Conservation (phyloP, 768 basidiomycete species). For the Rossbeevera mucosa region DNA sequence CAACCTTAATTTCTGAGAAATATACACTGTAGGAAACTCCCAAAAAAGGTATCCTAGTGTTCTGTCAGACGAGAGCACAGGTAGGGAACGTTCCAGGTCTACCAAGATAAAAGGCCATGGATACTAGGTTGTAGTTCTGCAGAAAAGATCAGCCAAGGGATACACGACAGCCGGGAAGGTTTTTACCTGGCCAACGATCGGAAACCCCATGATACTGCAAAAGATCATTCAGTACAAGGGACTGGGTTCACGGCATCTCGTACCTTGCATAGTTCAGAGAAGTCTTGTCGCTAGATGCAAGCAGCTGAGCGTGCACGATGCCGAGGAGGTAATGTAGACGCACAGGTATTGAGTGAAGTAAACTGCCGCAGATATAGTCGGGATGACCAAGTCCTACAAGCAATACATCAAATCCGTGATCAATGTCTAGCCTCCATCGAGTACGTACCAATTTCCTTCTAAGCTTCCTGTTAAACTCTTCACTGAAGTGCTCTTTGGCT, state of each 20-base stretch:
- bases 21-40: constrained; percentile 65
- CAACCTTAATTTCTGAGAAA: constrained; percentile 54
- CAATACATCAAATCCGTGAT: background rate
- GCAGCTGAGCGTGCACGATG: constrained; percentile 1
- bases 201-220: constrained; percentile 58
- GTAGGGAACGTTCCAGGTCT: background rate
- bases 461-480: constrained; percentile 55
- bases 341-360: constrained; percentile 68
- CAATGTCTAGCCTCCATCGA: background rate
- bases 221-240: constrained; percentile 4
- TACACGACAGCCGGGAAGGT: background rate
- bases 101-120: constrained; percentile 62
- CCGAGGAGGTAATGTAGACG: constrained; percentile 11
- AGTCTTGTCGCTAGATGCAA: constrained; percentile 54
- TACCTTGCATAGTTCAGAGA: constrained; percentile 68
- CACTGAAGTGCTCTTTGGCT: constrained; percentile 48
- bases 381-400: constrained; percentile 47
- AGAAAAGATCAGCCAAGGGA: constrained; percentile 1
- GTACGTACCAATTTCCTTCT: constrained; percentile 53
- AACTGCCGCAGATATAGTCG: constrained; percentile 56
- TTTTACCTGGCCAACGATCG: constrained; percentile 55
- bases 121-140: constrained; percentile 62
- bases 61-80: constrained; percentile 1
- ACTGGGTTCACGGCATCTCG: background rate
- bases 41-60: constrained; percentile 49